phyloP scores from a whole-genome alignment of 345 rosid species.

The Acer yangbiense region DNA sequence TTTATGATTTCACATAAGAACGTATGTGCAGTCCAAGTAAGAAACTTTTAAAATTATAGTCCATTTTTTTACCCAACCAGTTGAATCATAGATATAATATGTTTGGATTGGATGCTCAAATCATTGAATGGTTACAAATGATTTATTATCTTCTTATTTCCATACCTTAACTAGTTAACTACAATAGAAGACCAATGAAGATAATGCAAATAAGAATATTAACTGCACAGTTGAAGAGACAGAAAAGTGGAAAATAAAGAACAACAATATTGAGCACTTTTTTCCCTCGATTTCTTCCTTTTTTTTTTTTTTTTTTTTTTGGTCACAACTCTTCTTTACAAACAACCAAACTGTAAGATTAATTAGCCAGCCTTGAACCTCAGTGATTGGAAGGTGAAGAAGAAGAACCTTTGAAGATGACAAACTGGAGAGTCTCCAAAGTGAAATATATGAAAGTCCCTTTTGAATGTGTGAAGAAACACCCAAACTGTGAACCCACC shows the following conservation, averaged over 20 bases:
- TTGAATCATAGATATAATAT: too few relatives aligned
- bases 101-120: neutral
- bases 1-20: neutral
- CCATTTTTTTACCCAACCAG: too few relatives aligned
- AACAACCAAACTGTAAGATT: conserved; percentile 8
- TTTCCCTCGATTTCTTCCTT: neutral
- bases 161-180: neutral
- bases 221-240: too few relatives aligned
- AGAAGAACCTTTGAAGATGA: conserved; percentile 69
- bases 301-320: conserved; percentile 5
- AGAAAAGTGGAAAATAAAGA: too few relatives aligned
- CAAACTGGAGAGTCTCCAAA: conserved; percentile 66
- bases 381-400: conserved; percentile 27
- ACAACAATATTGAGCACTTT: too few relatives aligned
- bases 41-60: too few relatives aligned
- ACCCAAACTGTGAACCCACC: conserved; percentile 76
- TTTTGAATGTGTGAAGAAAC: conserved; percentile 73
- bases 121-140: neutral
- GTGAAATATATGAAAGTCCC: conserved; percentile 76
- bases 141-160: conserved; percentile 1
- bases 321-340: too few relatives aligned
- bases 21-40: neutral
- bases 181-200: conserved; percentile 10
- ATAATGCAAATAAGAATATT: neutral
- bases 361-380: neutral